These are phyloP conservation scores for Aquilaria malaccensis DNA, from an alignment of 345 rosid species.

Conservation along the genomic window DNA sequence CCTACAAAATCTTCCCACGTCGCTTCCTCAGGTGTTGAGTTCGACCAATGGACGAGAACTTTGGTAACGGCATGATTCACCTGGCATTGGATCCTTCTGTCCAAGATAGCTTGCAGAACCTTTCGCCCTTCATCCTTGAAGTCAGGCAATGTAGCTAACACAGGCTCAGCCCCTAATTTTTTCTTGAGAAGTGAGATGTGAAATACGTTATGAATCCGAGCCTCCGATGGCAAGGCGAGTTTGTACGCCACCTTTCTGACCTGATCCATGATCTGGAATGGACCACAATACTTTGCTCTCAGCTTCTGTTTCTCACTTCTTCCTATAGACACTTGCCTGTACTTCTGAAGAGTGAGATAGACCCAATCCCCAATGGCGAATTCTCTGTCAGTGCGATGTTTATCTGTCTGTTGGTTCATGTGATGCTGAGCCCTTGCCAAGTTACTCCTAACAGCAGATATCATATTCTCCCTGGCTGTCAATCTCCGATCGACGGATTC, in stretches of 20 bases:
- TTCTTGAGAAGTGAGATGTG: neutral
- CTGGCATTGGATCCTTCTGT: too few species aligned
- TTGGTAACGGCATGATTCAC: too few species aligned
- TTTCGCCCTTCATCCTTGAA: too few species aligned
- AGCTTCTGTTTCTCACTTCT: neutral
- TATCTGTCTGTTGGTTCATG: neutral
- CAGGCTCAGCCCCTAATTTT: neutral
- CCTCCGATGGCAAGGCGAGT: too few species aligned
- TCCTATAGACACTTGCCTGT: neutral
- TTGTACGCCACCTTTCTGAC: neutral
- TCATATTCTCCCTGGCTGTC: neutral
- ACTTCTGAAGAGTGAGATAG: neutral
- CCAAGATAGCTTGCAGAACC: too few species aligned
- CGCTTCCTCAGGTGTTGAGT: too few species aligned
- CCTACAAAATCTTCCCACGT: too few species aligned
- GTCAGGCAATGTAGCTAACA: too few species aligned
- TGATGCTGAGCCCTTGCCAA: neutral
- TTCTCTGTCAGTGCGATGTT: neutral
- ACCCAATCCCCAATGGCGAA: neutral
- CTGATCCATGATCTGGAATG: neutral
- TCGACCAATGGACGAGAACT: too few species aligned
- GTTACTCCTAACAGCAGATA: neutral
- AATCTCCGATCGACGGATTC: neutral
- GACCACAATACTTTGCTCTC: neutral
- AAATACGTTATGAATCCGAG: neutral